Evolutionary conservation across 192 early-diverging fungal species (phyloP).

Genomic region (Jimgerdemannia flammicorona): DNA sequence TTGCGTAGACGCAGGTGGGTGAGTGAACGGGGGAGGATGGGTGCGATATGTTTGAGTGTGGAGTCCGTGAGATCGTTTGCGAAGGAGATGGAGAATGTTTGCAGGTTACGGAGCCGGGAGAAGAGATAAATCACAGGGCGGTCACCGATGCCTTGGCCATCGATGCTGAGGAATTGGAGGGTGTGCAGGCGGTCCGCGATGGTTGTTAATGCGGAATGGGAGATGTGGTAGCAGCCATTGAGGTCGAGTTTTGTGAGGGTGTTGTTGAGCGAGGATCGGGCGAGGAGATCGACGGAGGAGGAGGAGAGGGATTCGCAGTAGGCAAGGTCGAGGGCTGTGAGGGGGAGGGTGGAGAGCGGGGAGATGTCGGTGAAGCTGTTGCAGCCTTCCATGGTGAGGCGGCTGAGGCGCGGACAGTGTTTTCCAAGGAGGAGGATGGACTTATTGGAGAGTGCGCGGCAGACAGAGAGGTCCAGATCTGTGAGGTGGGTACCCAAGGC

Average conservation of each 20-base stretch:
- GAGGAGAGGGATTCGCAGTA: neutral
- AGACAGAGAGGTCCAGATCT: neutral
- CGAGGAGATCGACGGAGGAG: neutral
- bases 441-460: neutral
- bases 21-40: neutral
- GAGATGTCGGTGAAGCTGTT: neutral
- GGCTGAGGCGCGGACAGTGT: neutral
- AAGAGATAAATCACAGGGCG: neutral
- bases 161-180: neutral
- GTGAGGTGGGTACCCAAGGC: neutral
- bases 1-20: neutral
- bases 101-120: neutral
- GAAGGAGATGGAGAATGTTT: neutral
- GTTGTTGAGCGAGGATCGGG: neutral
- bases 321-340: neutral
- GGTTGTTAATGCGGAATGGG: neutral
- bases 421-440: neutral
- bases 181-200: neutral
- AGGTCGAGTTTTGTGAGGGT: neutral
- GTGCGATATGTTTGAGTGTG: neutral
- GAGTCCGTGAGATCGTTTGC: neutral
- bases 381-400: neutral
- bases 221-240: neutral
- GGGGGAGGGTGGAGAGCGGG: neutral
- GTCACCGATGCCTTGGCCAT: neutral